Evolutionary conservation across 129 eudicot species (phyloP), one percentile per base, ranked within the genome.

Genomic region (Chrysanthemum lavandulifolium): DNA sequence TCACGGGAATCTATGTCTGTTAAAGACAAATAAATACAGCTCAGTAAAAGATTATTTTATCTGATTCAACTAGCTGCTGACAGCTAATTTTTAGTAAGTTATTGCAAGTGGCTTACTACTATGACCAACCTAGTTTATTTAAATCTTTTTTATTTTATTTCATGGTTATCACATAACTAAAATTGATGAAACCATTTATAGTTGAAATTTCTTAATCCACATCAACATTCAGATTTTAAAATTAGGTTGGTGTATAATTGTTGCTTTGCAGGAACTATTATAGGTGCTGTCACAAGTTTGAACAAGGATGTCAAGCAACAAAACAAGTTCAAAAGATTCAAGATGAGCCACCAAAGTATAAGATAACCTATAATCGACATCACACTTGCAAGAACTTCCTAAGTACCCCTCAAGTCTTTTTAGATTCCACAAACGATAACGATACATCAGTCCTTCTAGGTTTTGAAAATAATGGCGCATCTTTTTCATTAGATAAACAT

Each of bases 281-380:
- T 64, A 64, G 68, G 52, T 64, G 27, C 68, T 2, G 27, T 13
- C 21, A 64, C 68, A 64, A 64, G 48, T n/a, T 64, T n/a, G 51
- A 36, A 12, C 68, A 64, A 64, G 68, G 52, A n/a, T 64, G 68
- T 64, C 68, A 64, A 36, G 68, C 68, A 64, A 64, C 51, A 10
- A 64, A 36, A 31, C 68, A 64, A 64, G 68, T 64, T 64, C 68
- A 64, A 64, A 64, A 64, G 68, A 36, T 36, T 33, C 27, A 64
- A 64, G 51, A 36, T 15, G 68, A 64, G 27, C 68, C 68, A 64
- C 25, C 49, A 64, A 64, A 31, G 23, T 64, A 64, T 36, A 36
- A 64, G 2, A 64, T 64, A 2, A 64, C 68, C 15, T 64, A 64
- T 19, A 33, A 36, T n/a, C 48, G 50, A 64, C 51, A 36, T 49